Evolutionary conservation across 345 rosid genomes (phyloP).

Genomic region (Draba incana): DNA sequence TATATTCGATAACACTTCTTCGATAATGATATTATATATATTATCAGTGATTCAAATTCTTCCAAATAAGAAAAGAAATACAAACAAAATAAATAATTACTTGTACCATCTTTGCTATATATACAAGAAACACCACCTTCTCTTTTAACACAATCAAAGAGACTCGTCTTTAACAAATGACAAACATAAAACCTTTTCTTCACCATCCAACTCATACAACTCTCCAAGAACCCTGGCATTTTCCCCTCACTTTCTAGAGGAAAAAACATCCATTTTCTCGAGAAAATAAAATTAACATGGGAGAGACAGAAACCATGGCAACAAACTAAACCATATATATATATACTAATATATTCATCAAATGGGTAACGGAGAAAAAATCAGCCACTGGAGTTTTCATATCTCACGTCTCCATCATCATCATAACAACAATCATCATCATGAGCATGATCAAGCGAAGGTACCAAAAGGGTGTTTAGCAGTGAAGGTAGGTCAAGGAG

Average conservation of each 20-base stretch:
- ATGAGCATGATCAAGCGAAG: slow-evolving; percentile 30
- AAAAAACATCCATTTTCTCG: slow-evolving; percentile 13
- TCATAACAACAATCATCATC: slow-evolving; percentile 17
- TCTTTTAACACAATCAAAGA: slow-evolving; percentile 18
- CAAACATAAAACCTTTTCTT: slow-evolving; percentile 27
- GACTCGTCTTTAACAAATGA: slow-evolving; percentile 31
- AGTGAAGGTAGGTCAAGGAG: slow-evolving; percentile 56
- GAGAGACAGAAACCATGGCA: slow-evolving; percentile 45
- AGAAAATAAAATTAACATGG: slow-evolving; percentile 30
- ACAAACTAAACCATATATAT: slow-evolving; percentile 27
- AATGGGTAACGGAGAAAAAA: slow-evolving; percentile 37
- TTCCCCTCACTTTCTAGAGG: slow-evolving; percentile 38
- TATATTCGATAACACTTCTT: neutral
- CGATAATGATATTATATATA: neutral
- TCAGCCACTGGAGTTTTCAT: slow-evolving; percentile 40
- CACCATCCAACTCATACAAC: slow-evolving; percentile 29
- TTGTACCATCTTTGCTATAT: slow-evolving; percentile 34
- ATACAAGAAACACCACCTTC: slow-evolving; percentile 32
- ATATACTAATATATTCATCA: slow-evolving; percentile 28
- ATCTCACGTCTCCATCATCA: slow-evolving; percentile 36
- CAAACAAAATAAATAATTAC: neutral
- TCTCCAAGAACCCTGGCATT: slow-evolving; percentile 25
- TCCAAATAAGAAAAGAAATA: slow-evolving; percentile 1
- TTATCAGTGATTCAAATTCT: slow-evolving; percentile 8
- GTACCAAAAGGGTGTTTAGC: slow-evolving; percentile 69